Evolutionary conservation across 768 basidiomycete genomes (phyloP), one percentile per base, ranked within the genome.

Genomic region (Thelephora ganbajun): DNA sequence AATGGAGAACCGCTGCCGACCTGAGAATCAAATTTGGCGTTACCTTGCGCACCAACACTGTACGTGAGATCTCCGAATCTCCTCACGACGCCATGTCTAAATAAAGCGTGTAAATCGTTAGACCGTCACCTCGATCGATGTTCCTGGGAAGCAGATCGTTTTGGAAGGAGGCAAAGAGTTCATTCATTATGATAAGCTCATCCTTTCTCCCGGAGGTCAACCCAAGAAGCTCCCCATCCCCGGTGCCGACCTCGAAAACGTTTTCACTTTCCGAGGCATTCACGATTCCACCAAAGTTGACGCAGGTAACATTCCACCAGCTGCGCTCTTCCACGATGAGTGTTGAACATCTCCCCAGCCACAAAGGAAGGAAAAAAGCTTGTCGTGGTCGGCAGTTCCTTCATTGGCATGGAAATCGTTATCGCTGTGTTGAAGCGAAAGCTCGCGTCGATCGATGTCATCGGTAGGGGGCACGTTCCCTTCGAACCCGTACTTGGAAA

Each of bases 331-430:
- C 20, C 11, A 11, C 26, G 26, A 4, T 44, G 2, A 18, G 26
- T 2, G 18, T 20, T 45, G n/a, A 7, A 49, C 14, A 36, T 49
- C 47, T 12, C 46, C 33, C 30, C 35, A 83, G 80, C 72, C 44
- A 73, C 73, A 33, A 66, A 83, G 63, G 82, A 86, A 53, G 82
- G 83, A 33, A 85, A 89, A 63, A 69, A 70, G 44, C 61, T 83
- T 50, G 88, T 90, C 30, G 74, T 93, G 11, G 81, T 94, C 52
- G 92, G 92, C 2, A 83, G 80, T 44, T 87, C 83, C 12, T 96
- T 93, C 67, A 96, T 96, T 56, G 79, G 83, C 48, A 88, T 96
- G 88, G 87, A 92, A 61, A 68, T 90, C n/a, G 87, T 88, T 6
- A 72, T 69, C n/a, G 83, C 87, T 0, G 63, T 84, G 2, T 62